phyloP scores from a whole-genome alignment of 345 rosid species.

The Geranium brycei region DNA sequence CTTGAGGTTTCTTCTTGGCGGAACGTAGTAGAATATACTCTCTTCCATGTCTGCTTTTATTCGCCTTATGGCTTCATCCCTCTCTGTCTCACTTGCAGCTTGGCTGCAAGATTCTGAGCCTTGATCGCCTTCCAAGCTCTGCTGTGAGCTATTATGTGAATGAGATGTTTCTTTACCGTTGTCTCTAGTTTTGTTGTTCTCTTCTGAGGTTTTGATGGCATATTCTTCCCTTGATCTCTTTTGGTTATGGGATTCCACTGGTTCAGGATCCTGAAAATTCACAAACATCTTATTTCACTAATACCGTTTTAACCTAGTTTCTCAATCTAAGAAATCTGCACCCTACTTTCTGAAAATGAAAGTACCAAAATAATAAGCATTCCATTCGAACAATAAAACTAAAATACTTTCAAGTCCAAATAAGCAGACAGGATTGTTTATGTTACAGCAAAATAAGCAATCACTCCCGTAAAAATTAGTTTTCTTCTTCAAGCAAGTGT shows the following conservation, averaged over 20 bases:
- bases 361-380: no score
- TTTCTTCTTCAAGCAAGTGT: neutral
- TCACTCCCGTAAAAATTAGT: no score
- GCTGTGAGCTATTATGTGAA: neutral
- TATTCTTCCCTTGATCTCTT: slow-evolving; percentile 28
- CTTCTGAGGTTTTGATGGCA: slow-evolving; percentile 9
- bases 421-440: no score
- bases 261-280: slow-evolving; percentile 17
- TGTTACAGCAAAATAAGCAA: no score
- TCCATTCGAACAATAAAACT: no score
- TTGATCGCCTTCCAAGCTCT: slow-evolving; percentile 8
- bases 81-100: slow-evolving; percentile 7
- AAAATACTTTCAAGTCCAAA: no score
- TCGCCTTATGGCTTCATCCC: slow-evolving; percentile 26
- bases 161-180: slow-evolving; percentile 7
- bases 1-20: slow-evolving; percentile 50
- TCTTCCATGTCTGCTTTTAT: slow-evolving; percentile 60
- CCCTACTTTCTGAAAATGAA: no score
- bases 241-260: slow-evolving; percentile 5
- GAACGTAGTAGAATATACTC: slow-evolving; percentile 52
- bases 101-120: slow-evolving; percentile 3
- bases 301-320: neutral
- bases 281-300: neutral
- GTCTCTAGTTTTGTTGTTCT: slow-evolving; percentile 12
- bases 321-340: no score